phyloP scores from a whole-genome alignment of 1,284 basidiomycete genomes.

The Microbotryomycetes sp. region DNA sequence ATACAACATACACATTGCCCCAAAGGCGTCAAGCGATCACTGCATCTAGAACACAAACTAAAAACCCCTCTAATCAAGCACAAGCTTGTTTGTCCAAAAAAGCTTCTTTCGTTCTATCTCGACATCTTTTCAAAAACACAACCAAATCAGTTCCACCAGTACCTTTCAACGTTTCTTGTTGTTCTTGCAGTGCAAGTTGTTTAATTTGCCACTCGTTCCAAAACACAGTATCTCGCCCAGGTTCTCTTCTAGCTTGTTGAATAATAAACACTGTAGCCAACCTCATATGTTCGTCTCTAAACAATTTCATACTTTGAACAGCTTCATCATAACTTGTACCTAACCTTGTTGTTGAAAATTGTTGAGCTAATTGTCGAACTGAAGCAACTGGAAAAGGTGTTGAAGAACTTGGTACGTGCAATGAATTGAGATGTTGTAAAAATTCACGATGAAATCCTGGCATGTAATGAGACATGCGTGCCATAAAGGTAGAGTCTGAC shows the following conservation, averaged over 20 bases:
- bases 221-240: constrained; percentile 50
- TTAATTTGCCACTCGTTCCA: constrained; percentile 64
- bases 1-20: too few species aligned
- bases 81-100: too few species aligned
- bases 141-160: constrained; percentile 82
- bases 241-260: constrained; percentile 36
- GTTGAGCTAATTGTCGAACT: constrained; percentile 39
- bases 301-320: constrained; percentile 28
- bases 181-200: constrained; percentile 37
- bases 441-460: constrained; percentile 83
- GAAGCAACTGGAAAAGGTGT: constrained; percentile 51
- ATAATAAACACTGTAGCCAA: constrained; percentile 30
- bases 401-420: constrained; percentile 50
- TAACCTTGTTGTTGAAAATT: constrained; percentile 34
- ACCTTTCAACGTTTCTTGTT: constrained; percentile 57
- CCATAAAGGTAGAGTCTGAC: constrained; percentile 54
- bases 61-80: too few species aligned
- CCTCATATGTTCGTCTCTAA: constrained; percentile 29
- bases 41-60: too few species aligned
- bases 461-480: constrained; percentile 83
- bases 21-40: too few species aligned
- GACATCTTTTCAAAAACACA: constrained; percentile 69
- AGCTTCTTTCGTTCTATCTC: constrained; percentile 56
- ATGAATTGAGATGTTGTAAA: constrained; percentile 60
- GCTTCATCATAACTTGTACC: constrained; percentile 26